These are phyloP conservation scores for Suillus hirtellus DNA, from an alignment of 768 basidiomycete genomes.

Conservation along the genomic window DNA sequence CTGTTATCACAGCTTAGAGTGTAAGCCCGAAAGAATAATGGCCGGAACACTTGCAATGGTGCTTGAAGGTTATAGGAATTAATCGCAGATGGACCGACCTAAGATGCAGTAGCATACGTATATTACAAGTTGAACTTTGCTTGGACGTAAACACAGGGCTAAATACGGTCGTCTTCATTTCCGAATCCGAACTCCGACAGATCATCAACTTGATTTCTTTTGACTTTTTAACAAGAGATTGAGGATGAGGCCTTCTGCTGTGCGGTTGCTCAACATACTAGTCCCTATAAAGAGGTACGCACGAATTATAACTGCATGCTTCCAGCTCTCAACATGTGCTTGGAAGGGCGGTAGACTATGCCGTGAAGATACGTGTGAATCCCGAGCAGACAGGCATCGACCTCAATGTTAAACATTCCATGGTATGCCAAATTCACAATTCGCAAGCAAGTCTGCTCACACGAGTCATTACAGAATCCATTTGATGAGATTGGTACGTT, in stretches of 20 bases:
- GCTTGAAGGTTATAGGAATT: not conserved
- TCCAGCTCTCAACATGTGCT: not conserved
- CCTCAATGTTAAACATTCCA: slow-evolving; percentile 97
- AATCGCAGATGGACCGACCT: not conserved
- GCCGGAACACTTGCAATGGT: not conserved
- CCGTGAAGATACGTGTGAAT: slow-evolving; percentile 97
- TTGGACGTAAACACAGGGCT: not conserved
- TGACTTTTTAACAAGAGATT: not conserved
- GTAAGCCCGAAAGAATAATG: not conserved
- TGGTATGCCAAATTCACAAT: slow-evolving; percentile 56
- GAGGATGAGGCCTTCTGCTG: slow-evolving; percentile 74
- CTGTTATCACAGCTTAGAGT: not conserved
- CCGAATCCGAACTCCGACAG: slow-evolving; percentile 12
- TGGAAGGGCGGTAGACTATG: slow-evolving; percentile 88
- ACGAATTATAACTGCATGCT: not conserved
- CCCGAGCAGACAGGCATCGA: slow-evolving; percentile 94
- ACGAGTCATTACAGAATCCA: slow-evolving; percentile 68
- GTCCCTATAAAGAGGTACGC: slow-evolving; percentile 89
- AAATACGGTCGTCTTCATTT: slow-evolving; percentile 2
- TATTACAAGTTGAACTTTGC: not conserved
- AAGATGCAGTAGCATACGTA: not conserved
- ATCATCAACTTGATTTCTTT: not conserved
- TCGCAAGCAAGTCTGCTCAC: slow-evolving; percentile 6
- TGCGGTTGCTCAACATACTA: slow-evolving; percentile 80
- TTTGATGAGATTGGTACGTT: slow-evolving; percentile 95